Base-by-base conservation (phyloP, 2,329 filamentous ascomycete species). In the Coniochaeta hoffmannii region DNA sequence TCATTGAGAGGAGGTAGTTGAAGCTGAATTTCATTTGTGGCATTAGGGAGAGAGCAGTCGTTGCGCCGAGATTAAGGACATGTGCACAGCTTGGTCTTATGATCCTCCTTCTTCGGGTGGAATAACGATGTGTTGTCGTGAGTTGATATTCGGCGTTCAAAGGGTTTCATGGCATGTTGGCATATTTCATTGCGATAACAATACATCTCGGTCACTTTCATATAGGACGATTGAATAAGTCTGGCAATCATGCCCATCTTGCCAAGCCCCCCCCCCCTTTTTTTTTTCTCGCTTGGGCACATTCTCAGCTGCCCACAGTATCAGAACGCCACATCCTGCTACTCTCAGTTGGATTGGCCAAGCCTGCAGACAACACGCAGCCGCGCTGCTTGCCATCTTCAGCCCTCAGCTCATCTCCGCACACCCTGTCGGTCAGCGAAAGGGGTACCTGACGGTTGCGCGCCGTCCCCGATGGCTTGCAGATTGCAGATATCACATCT, bases 1-100 rank as follows among this genome's bases (percentile, higher is more conserved):
- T 99, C 50, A 84, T 99, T 22, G 94, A 99, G 80, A 93, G 85
- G 78, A 80, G 89, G 66, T 93, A 51, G 30, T 17, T 14, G 31
- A 15, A 14, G 5, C 3, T 28, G 49, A n/a, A 19, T 19, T 34
- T 31, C 49, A 14, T 51, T 34, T 51, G 49, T 50, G n/a, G 4
- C 19, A 28, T 5, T 10, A 4, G 41, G 6, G 41, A 22, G 9
- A n/a, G 15, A n/a, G 15, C 6, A 15, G 7, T 10, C n/a, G 36
- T 19, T 22, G 22, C 22, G 7, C n/a, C 19, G 17, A 41, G 36
- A 22, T 22, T 8, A 19, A 41, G 36, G 36, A 22, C 9, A 41
- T 36, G n/a, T n/a, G n/a, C 9, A 41, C 36, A 41, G 36, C 36
- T n/a, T 41, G 3, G n/a, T 41, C 17, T 19, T 41, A 19, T 10